phyloP scores from a whole-genome alignment of 140 eudicot species.

The Stevia rebaudiana region DNA sequence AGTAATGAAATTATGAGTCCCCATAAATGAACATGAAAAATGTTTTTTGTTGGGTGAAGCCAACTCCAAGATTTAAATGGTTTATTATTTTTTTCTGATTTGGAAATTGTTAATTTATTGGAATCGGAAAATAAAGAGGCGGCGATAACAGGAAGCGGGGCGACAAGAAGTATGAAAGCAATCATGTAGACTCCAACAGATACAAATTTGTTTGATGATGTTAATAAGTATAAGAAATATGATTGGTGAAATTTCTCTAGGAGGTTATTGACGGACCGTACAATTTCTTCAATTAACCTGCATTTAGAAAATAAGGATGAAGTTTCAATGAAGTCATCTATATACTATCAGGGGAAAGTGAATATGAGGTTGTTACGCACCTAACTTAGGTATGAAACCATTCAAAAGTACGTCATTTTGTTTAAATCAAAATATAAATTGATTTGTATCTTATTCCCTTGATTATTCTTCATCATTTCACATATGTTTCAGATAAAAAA shows the following conservation, averaged over 20 bases:
- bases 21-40: conserved; percentile 70
- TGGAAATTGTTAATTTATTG: conserved; percentile 18
- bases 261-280: conserved; percentile 84
- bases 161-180: conserved; percentile 76
- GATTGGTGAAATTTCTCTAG: conserved; percentile 98
- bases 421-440: too few species aligned
- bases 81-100: conserved; percentile 6
- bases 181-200: conserved; percentile 99
- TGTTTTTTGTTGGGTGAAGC: conserved; percentile 76
- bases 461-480: too few species aligned
- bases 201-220: conserved; percentile 69
- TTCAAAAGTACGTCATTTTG: too few species aligned
- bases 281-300: conserved; percentile 86
- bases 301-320: conserved; percentile 7
- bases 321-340: neutral
- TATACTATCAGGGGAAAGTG: too few species aligned
- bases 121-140: conserved; percentile 78
- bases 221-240: conserved; percentile 79
- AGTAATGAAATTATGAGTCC: conserved; percentile 59
- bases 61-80: conserved; percentile 60
- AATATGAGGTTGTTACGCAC: too few species aligned
- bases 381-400: neutral
- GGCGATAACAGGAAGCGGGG: conserved; percentile 82
- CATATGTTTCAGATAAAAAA: too few species aligned
- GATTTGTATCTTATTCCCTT: too few species aligned